Base-by-base conservation (phyloP, 202 grass and related monocot species). In the Setaria viridis region DNA sequence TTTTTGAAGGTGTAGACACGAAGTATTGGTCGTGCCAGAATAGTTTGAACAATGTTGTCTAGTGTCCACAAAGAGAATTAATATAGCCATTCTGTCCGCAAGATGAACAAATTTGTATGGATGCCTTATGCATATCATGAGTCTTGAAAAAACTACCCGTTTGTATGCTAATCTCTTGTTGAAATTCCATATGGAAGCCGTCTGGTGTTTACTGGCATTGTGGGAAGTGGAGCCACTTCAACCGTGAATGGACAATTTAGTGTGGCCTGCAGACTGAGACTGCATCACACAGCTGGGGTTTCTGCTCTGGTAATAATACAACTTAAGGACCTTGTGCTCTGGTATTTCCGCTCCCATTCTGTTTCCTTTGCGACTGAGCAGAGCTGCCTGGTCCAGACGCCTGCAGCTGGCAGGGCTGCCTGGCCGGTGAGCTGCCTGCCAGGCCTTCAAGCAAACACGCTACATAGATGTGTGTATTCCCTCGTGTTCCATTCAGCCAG, bases 41-140 rank as follows among this genome's bases (percentile, higher is more conserved):
- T 57, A 50, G 10, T 56, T 66, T 81, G 21, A 81, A 57, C 37
- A 57, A 48, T 47, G 49, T 7, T 57, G 16, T 63, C 11, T 86
- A 32, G 14, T 42, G 19, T 29, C 48, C 4, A 4, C 4, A 11
- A 3, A 37, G 29, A 53, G n/a, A 17, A 69, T 41, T 15, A 45
- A 81, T 14, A 20, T 25, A 46, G 16, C 5, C 2, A 17, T 41
- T 51, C 32, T 47, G 2, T 74, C 32, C 32, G 30, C 11, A 63
- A 78, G 41, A 32, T 32, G 30, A 37, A 25, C 78, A 29, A 3
- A 34, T 45, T 7, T 46, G 19, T 58, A 9, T 34, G 16, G 9
- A 70, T 78, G 30, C 45, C 45, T 49, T 3, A 41, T 72, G 34
- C 9, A 62, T 41, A 25, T 32, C 54, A 25, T 14, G 10, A 20